Evolutionary conservation across 805 yeast genomes (phyloP).

Genomic region (Saccharomycopsis schoenii): DNA sequence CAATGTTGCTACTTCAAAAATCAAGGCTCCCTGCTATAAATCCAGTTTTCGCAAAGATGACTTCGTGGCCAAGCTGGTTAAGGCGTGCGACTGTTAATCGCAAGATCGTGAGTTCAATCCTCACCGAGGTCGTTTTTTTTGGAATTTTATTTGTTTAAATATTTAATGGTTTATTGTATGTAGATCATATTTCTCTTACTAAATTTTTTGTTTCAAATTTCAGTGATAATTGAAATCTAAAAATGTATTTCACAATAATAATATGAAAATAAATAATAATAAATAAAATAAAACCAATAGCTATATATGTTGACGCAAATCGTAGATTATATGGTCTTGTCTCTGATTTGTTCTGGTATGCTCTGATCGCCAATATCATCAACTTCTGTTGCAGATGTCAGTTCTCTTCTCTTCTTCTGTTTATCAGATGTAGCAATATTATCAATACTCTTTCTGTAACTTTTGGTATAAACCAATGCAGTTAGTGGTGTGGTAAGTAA

Average conservation of each 20-base stretch:
- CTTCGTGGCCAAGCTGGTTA: constrained; percentile 52
- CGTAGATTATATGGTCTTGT: neutral
- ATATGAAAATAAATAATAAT: too few relatives aligned
- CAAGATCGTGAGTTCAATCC: constrained; percentile 56
- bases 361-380: neutral
- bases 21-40: too few relatives aligned
- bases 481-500: constrained; percentile 75
- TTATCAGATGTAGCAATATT: neutral
- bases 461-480: constrained; percentile 47
- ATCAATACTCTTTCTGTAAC: constrained; percentile 42
- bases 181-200: too few relatives aligned
- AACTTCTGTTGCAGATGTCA: neutral
- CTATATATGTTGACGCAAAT: too few relatives aligned
- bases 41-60: too few relatives aligned
- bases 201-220: neutral
- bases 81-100: constrained; percentile 59
- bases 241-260: neutral
- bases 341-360: neutral
- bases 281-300: neutral
- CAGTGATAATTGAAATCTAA: too few relatives aligned
- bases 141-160: constrained; percentile 2
- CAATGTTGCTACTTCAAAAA: too few relatives aligned
- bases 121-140: constrained; percentile 41
- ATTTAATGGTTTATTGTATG: neutral
- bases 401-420: neutral